Conservation (phyloP, 768 basidiomycete species). For the Tulasnella sp. region DNA sequence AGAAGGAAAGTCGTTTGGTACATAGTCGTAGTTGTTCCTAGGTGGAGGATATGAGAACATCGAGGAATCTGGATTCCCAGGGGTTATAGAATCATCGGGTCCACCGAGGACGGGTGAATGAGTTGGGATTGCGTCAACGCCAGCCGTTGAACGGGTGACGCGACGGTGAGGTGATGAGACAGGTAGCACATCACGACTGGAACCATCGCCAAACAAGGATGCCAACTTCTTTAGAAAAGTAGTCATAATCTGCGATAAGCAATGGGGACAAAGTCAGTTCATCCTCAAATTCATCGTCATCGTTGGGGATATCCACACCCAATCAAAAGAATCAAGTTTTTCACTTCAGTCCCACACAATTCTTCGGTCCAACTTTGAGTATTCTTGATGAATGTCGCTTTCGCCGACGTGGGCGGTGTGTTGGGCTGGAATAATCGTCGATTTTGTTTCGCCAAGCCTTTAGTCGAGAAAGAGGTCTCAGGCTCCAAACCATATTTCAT, state of each 20-base stretch:
- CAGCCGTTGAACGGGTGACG: constrained; percentile 61
- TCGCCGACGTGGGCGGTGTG: too few species aligned
- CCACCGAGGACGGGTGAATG: constrained; percentile 38
- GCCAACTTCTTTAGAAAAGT: constrained; percentile 15
- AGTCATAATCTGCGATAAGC: too few species aligned
- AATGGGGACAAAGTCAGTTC: not conserved
- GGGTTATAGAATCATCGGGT: constrained; percentile 17
- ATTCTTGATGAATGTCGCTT: too few species aligned
- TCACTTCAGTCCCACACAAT: not conserved
- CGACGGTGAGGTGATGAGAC: constrained; percentile 10
- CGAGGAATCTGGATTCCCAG: constrained; percentile 38
- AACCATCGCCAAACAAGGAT: constrained; percentile 13
- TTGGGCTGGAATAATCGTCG: too few species aligned
- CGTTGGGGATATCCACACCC: too few species aligned
- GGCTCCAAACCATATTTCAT: too few species aligned
- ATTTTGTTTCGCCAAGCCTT: too few species aligned
- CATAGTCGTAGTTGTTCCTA: constrained; percentile 46
- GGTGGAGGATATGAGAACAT: constrained; percentile 54
- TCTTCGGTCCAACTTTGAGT: too few species aligned
- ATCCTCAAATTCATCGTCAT: not conserved
- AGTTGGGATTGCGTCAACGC: constrained; percentile 77
- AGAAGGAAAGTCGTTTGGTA: too few species aligned
- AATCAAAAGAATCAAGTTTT: not conserved
- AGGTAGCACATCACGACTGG: constrained; percentile 10
- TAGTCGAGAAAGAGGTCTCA: too few species aligned